Evolutionary conservation across 2,329 filamentous ascomycete genomes (phyloP), one percentile per base, ranked within the genome.

Genomic region (Fusarium burgessii): DNA sequence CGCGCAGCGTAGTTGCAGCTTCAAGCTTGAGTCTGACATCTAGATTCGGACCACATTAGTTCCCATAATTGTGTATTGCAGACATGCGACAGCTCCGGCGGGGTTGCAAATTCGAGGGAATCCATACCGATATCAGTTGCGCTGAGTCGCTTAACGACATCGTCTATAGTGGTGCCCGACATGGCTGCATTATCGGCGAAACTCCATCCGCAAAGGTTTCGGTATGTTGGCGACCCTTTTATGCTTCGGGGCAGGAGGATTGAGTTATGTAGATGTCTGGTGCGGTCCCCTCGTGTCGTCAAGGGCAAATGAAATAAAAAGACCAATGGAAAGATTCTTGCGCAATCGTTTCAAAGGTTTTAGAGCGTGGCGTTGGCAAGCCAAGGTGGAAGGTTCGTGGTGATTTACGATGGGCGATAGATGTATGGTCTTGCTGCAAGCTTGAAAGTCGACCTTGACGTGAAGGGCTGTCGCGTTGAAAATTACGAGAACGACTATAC

Each of bases 1-100:
- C 97, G 79, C 96, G 93, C 77, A 99, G 86, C 72, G 95, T 92
- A 56, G 91, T 90, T 68, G 95, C 94, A 71, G 94, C 90, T 77
- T 94, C 93, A 68, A 92, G 88, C 84, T 95, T 97, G 63, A 90
- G 83, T 83, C 93, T 93, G 63, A 91, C 84, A 84, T 98, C 96
- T 97, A 68, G 20, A 62, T 27, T 58, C 43, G 7, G 63, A 46
- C 35, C 17, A 33, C 11, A 57, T 72, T 43, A 63, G 62, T 45
- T 49, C 57, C 56, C 40, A 29, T 33, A 25, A 23, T 65, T 23
- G n/a, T 27, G 38, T 20, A 52, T 51, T 49, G 7, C 15, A 27
- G 45, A 51, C 45, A 70, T 76, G 73, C 71, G 73, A 77, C 70
- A 72, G 49, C 33, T 35, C 51, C 56, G 43, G 66, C 35, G 68